Evolutionary conservation across 1,284 basidiomycete genomes (phyloP).

Genomic region (Irpex sp.): DNA sequence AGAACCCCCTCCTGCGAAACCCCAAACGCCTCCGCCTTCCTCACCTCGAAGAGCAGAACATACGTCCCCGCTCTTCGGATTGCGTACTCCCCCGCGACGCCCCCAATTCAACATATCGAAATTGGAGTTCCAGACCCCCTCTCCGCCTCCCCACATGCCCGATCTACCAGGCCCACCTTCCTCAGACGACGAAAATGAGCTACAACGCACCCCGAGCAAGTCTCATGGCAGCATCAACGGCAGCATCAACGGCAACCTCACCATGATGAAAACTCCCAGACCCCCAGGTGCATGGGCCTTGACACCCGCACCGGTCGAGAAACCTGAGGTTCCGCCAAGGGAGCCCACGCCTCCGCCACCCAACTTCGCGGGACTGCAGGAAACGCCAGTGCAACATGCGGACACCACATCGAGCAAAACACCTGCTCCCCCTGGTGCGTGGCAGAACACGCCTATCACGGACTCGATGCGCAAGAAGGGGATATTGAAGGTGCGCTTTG

Average conservation of each 20-base stretch:
- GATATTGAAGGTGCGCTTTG: conserved; percentile 64
- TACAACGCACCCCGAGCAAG: conserved; percentile 23
- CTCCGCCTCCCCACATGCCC: conserved; percentile 49
- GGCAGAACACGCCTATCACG: conserved; percentile 52
- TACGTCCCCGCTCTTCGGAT: not conserved
- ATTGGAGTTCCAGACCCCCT: conserved; percentile 54
- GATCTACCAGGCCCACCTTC: conserved; percentile 42
- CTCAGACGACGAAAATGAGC: conserved; percentile 40
- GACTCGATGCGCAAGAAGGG: conserved; percentile 37
- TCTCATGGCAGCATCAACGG: conserved; percentile 15
- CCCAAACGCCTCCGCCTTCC: conserved; percentile 12
- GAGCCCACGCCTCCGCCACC: conserved; percentile 6
- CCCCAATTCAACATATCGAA: conserved; percentile 37
- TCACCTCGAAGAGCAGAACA: conserved; percentile 1
- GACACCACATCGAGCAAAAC: conserved; percentile 32
- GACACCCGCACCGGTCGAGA: conserved; percentile 42
- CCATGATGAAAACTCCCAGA: conserved; percentile 55
- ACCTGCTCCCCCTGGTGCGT: conserved; percentile 69
- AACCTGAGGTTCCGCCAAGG: conserved; percentile 7
- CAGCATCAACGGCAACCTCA: conserved; percentile 26
- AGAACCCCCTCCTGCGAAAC: conserved; percentile 11
- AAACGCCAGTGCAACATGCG: not conserved
- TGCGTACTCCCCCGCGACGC: conserved; percentile 49
- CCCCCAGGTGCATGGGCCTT: conserved; percentile 69
- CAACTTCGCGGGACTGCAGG: not conserved